Evolutionary conservation across 257 asterid genomes (phyloP).

Genomic region (Perilla frutescens): DNA sequence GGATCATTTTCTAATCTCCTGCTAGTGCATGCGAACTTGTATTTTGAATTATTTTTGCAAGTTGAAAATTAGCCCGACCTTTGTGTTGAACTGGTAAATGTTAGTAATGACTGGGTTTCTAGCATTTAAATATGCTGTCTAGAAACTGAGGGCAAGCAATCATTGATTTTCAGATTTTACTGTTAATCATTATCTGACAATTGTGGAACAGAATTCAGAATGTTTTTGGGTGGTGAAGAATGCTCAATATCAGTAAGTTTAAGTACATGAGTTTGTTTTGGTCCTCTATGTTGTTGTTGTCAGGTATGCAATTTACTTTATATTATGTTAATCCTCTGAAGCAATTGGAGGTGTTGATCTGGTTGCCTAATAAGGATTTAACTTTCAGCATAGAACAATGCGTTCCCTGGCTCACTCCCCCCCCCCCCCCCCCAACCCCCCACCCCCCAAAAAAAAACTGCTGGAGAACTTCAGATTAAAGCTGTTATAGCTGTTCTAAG

Average conservation of each 20-base stretch:
- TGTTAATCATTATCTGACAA: neutral
- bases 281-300: neutral
- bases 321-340: neutral
- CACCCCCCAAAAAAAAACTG: neutral
- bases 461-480: neutral
- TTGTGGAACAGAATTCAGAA: neutral
- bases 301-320: neutral
- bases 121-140: neutral
- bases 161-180: neutral
- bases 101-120: neutral
- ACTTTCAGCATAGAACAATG: slow-evolving; percentile 10
- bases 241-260: slow-evolving; percentile 1
- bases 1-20: neutral
- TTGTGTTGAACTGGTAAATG: slow-evolving; percentile 24
- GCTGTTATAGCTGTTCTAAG: slow-evolving; percentile 1
- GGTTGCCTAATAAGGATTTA: neutral
- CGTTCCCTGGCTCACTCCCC: no score
- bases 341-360: neutral
- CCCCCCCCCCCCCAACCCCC: neutral
- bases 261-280: slow-evolving; percentile 18
- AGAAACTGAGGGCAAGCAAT: neutral
- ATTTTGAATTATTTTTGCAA: neutral
- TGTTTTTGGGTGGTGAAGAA: neutral
- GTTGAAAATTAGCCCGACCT: slow-evolving; percentile 17
- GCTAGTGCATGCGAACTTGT: slow-evolving; percentile 11